phyloP scores from a whole-genome alignment of 148 eudicot species.

The Arctostaphylos glauca region DNA sequence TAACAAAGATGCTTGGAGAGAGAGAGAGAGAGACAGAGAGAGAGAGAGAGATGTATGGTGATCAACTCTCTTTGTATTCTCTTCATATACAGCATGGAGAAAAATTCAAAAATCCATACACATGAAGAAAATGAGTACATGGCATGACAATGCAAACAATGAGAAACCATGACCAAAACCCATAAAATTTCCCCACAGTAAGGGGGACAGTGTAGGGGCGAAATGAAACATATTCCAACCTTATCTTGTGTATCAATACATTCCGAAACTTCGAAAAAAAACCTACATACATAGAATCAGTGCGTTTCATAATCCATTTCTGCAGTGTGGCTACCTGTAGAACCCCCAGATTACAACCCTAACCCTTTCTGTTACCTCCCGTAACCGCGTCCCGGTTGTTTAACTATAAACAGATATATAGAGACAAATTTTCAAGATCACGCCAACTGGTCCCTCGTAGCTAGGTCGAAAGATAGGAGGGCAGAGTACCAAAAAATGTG shows the following conservation, averaged over 20 bases:
- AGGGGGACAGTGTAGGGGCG: background rate
- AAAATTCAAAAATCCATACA: background rate
- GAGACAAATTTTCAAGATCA: too few species aligned
- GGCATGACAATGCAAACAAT: background rate
- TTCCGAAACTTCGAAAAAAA: background rate
- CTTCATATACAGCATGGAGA: background rate
- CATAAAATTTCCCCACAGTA: background rate
- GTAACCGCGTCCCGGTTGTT: background rate
- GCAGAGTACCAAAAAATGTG: background rate
- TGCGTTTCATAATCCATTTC: slow-evolving; percentile 22
- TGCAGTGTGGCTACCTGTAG: slow-evolving; percentile 10
- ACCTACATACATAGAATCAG: slow-evolving; percentile 23
- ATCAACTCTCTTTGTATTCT: slow-evolving; percentile 14
- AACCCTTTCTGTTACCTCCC: background rate
- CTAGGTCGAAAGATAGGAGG: too few species aligned
- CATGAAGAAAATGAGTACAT: background rate
- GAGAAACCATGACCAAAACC: slow-evolving; percentile 6
- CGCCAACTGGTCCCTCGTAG: too few species aligned
- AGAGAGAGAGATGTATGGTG: background rate
- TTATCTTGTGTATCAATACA: slow-evolving; percentile 2
- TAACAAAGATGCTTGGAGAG: background rate
- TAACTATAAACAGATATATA: too few species aligned
- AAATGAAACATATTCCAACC: slow-evolving; percentile 14
- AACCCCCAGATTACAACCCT: slow-evolving; percentile 18
- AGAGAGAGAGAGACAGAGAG: background rate